Evolutionary conservation across 371 early-diverging fungal species (phyloP).

Genomic region (Lichtheimia hyalospora): DNA sequence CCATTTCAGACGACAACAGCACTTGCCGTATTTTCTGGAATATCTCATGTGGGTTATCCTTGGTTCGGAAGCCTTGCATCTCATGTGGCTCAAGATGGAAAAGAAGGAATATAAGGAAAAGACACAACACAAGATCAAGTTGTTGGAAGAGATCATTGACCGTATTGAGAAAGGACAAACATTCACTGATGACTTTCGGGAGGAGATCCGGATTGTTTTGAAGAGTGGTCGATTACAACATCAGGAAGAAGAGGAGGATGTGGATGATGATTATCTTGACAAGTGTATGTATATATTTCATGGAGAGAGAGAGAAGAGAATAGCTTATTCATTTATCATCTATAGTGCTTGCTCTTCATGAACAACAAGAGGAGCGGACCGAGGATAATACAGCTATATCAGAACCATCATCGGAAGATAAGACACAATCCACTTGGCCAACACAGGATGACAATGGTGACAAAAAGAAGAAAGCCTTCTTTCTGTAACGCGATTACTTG

Average conservation of each 20-base stretch:
- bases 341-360: constrained; percentile 24
- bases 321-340: neutral
- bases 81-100: constrained; percentile 52
- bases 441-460: neutral
- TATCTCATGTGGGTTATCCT: constrained; percentile 55
- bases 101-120: constrained; percentile 49
- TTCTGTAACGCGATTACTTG: neutral
- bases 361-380: constrained; percentile 3
- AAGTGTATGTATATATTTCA: constrained; percentile 35
- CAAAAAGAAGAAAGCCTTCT: constrained; percentile 8
- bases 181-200: constrained; percentile 25
- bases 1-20: constrained; percentile 46
- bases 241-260: constrained; percentile 13
- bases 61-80: constrained; percentile 51
- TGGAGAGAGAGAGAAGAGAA: neutral
- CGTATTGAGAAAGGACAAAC: constrained; percentile 41
- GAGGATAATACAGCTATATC: neutral
- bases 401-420: too few relatives aligned
- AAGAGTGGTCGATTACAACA: constrained; percentile 19
- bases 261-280: constrained; percentile 40
- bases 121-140: constrained; percentile 35
- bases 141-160: constrained; percentile 36
- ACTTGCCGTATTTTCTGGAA: constrained; percentile 45
- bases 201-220: constrained; percentile 44
- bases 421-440: constrained; percentile 1